A percentile compares a stretch with the other conserved stretches of the same genome.
Conservation (phyloP, 2,329 filamentous ascomycete genomes). For the Colletotrichum sp. region DNA sequence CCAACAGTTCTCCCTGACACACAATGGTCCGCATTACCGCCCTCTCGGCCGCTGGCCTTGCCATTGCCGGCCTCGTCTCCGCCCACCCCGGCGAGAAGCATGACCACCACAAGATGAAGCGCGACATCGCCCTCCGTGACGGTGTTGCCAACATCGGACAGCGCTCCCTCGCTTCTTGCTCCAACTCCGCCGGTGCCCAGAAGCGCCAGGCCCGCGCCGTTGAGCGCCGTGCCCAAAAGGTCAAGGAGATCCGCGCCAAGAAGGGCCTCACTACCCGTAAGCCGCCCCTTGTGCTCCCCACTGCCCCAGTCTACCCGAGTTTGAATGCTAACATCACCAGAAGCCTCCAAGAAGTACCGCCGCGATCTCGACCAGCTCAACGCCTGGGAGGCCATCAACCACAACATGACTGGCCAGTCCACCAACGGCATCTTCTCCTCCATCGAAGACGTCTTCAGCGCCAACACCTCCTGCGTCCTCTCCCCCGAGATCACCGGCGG, state of each 20-base stretch:
- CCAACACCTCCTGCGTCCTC: slow-evolving; percentile 6
- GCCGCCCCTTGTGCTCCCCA: not conserved
- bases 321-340: slow-evolving; percentile 25
- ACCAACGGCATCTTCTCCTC: slow-evolving; percentile 34
- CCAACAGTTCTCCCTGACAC: not conserved
- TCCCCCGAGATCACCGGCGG: slow-evolving; percentile 14
- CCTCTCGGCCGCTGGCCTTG: slow-evolving; percentile 9
- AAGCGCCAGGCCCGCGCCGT: slow-evolving; percentile 43
- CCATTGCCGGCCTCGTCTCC: slow-evolving; percentile 25
- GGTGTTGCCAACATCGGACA: slow-evolving; percentile 31
- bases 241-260: slow-evolving; percentile 41
- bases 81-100: slow-evolving; percentile 38
- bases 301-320: rapidly evolving
- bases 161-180: slow-evolving; percentile 43
- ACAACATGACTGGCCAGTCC: slow-evolving; percentile 32
- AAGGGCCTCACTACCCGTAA: slow-evolving; percentile 9
- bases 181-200: slow-evolving; percentile 39
- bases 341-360: slow-evolving; percentile 33
- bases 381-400: slow-evolving; percentile 36
- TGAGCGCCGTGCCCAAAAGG: slow-evolving; percentile 41
- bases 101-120: slow-evolving; percentile 30
- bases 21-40: slow-evolving; percentile 7
- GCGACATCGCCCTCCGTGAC: slow-evolving; percentile 36
- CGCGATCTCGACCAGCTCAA: slow-evolving; percentile 34
- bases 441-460: slow-evolving; percentile 27